Base-by-base conservation (phyloP, 371 early-diverging fungal genomes). In the Rhizopus sp. region DNA sequence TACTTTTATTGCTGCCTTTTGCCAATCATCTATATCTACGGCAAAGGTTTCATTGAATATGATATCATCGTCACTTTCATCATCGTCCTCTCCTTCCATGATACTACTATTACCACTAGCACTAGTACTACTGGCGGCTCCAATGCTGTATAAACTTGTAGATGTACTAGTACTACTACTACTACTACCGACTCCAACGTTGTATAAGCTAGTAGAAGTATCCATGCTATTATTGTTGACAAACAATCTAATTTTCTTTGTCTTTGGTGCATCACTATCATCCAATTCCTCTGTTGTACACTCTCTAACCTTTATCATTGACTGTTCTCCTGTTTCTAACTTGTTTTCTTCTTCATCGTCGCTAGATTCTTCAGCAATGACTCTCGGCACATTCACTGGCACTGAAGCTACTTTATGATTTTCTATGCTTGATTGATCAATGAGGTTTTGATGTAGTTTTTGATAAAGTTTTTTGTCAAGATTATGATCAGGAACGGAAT, bases 41-140 rank as follows among this genome's bases (percentile, higher is more conserved):
- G 32, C 54, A 34, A 37, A 56, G 7, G 38, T 17, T 3, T 57
- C 57, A 17, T 65, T 46, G 29, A 64, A 51, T 30, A 59, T 55
- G 8, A 60, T 53, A 2, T 30, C 31, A 3, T 47, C 32, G 12
- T 47, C 32, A 9, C 10, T n/a, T 30, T 23, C 7, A 7, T 55
- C 46, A 3, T 33, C 44, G 3, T 53, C 44, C 16, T 41, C 44
- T 42, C 93, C 94, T 34, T 92, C 94, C 53, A 80, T 80, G 47
- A 73, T 64, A 42, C 44, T 42, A 42, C 44, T 42, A 7, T 6
- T 8, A 72, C 64, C 9, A n/a, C n/a, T n/a, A n/a, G n/a, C n/a
- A n/a, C n/a, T n/a, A n/a, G n/a, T n/a, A n/a, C n/a, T n/a, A n/a
- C n/a, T n/a, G n/a, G n/a, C n/a, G 72, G 35, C 72, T 73, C 39